Base-by-base conservation (phyloP, 192 early-diverging fungal species). In the Coemansia sp. region DNA sequence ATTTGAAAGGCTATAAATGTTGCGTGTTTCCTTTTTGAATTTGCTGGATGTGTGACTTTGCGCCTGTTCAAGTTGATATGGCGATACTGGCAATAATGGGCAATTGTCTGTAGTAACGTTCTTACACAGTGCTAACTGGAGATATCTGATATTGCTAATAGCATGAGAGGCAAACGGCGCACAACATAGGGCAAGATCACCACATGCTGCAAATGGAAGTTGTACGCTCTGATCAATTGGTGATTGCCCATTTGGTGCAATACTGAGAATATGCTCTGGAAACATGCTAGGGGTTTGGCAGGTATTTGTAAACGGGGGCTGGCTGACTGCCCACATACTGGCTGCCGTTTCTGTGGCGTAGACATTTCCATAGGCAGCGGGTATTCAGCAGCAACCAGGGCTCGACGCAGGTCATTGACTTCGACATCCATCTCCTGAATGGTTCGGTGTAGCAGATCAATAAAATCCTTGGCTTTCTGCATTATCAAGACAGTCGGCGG, bases 381-480 rank as follows among this genome's bases (percentile, higher is more conserved):
- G 31, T 79, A 79, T 49, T 71, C 77, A 12, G 70, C 71, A 48
- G 77, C 71, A 40, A 79, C 64, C 16, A 79, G 71, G 28, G 71
- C 77, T 42, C 74, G 56, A 42, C 80, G 80, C 27, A 82, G 45
- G 35, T 72, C 69, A 47, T 73, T 77, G 43, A 73, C 71, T 53
- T 82, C 80, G 1, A 67, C 55, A 38, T 82, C 80, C 67, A 82
- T 69, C 46, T 73, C 67, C 32, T 69, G 74, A 22, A 82, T 73
- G 4, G 70, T 70, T 33, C 67, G 52, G 18, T 71, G 74, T 16
- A 82, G 56, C 29, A 74, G 43, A 48, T 77, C 74, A 45, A 82
- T 82, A 18, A 77, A 82, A 19, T 82, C 80, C 27, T 77, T 77
- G 3, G 80, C 67, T 28, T 82, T 82, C 67, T 77, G 74, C 80